Conservation (phyloP, 192 early-diverging fungal species). For the Linderina pennispora region DNA sequence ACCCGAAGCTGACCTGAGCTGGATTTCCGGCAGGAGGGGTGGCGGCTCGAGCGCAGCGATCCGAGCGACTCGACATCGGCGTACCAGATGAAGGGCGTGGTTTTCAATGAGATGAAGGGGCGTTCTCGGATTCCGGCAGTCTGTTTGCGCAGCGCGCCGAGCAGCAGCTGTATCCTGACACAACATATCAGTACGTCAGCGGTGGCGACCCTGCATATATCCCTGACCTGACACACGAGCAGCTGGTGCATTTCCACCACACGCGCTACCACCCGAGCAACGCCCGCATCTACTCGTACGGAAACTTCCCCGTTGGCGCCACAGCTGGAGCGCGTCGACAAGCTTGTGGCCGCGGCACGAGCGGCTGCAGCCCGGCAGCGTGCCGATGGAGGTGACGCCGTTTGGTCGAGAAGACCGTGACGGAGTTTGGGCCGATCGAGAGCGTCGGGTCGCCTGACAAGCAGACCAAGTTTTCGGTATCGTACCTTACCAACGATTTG, state of each 20-base stretch:
- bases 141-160: constrained; percentile 71
- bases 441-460: constrained; percentile 52
- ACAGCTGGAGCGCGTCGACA: constrained; percentile 65
- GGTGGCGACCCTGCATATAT: constrained; percentile 90
- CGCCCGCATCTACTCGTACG: constrained; percentile 87
- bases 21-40: constrained; percentile 94
- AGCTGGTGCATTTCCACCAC: constrained; percentile 77
- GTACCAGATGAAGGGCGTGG: constrained; percentile 82
- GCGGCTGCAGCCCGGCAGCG: constrained; percentile 38
- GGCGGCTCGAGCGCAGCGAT: constrained; percentile 82
- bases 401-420: constrained; percentile 35
- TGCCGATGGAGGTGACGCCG: constrained; percentile 51
- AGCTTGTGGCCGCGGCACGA: constrained; percentile 54
- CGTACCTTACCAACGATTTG: constrained; percentile 66
- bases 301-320: constrained; percentile 70
- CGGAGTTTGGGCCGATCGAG: constrained; percentile 41
- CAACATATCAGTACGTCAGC: constrained; percentile 75
- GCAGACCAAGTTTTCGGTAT: constrained; percentile 73
- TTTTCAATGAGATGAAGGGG: constrained; percentile 99
- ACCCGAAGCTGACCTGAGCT: constrained; percentile 68
- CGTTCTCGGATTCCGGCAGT: constrained; percentile 72
- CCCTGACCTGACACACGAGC: constrained; percentile 78
- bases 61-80: constrained; percentile 40
- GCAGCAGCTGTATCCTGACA: constrained; percentile 77
- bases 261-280: constrained; percentile 91